Evolutionary conservation across 768 basidiomycete species (phyloP).

Genomic region (Trametes cinnabarina): DNA sequence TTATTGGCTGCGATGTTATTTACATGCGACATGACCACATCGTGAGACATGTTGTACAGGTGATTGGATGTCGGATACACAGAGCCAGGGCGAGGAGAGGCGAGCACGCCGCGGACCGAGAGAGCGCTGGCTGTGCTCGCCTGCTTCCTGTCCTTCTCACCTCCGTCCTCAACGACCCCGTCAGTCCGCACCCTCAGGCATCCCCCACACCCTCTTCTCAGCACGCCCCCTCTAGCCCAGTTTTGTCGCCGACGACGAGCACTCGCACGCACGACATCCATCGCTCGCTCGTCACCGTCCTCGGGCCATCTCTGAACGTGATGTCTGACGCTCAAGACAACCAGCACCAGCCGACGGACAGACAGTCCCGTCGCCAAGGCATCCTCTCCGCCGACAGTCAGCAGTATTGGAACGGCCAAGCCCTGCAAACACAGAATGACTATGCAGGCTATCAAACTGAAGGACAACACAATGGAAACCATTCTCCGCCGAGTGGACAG

Average conservation of each 20-base stretch:
- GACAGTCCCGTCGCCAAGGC: conserved; percentile 17
- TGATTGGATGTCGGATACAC: neutral
- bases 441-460: neutral
- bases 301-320: neutral
- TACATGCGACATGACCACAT: too few species aligned
- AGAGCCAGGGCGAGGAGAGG: neutral
- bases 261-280: neutral
- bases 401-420: conserved; percentile 2
- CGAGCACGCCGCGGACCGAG: neutral
- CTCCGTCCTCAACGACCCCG: neutral
- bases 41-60: too few species aligned
- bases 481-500: conserved; percentile 1
- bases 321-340: conserved; percentile 17
- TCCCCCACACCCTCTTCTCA: neutral
- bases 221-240: too few species aligned
- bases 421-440: conserved; percentile 2
- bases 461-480: neutral
- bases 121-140: neutral
- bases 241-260: neutral
- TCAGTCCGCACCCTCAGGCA: neutral
- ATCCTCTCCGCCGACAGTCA: conserved; percentile 16
- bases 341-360: conserved; percentile 10
- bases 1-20: neutral
- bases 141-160: neutral
- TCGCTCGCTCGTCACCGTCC: neutral